A percentile compares a stretch with the other conserved stretches of the same genome.
Conservation (phyloP, 495 filamentous ascomycete genomes). For the Talaromyces thailandensis region DNA sequence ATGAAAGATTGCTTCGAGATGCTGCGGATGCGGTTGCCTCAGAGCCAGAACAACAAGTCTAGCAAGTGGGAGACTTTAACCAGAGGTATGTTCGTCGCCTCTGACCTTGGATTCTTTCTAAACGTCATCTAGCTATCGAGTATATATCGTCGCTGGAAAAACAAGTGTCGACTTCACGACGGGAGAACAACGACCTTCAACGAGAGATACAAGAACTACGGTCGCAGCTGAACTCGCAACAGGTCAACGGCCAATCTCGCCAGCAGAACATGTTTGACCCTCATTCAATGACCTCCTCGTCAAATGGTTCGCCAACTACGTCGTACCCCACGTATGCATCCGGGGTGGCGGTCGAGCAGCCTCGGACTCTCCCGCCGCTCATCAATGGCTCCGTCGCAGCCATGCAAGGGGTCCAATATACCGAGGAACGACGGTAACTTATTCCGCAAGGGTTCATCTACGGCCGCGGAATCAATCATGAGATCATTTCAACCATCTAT, state of each 20-base stretch:
- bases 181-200: slow-evolving; percentile 43
- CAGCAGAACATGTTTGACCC: slow-evolving; percentile 31
- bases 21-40: slow-evolving; percentile 71
- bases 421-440: slow-evolving; percentile 30
- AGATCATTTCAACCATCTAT: neutral
- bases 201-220: slow-evolving; percentile 41
- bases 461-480: neutral
- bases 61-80: slow-evolving; percentile 99
- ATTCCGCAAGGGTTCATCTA: neutral
- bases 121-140: slow-evolving; percentile 25
- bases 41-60: slow-evolving; percentile 82
- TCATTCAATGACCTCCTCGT: slow-evolving; percentile 22
- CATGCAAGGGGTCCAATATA: slow-evolving; percentile 52
- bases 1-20: slow-evolving; percentile 97
- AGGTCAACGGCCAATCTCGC: slow-evolving; percentile 16
- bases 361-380: slow-evolving; percentile 42
- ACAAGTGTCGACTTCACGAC: slow-evolving; percentile 18
- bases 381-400: slow-evolving; percentile 41
- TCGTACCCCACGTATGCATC: slow-evolving; percentile 26
- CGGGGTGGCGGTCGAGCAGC: slow-evolving; percentile 33
- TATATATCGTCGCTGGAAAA: slow-evolving; percentile 33
- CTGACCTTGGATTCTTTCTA: neutral
- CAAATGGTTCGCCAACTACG: slow-evolving; percentile 26
- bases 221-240: slow-evolving; percentile 30
- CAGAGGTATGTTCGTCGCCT: slow-evolving; percentile 52